Evolutionary conservation across 2,329 filamentous ascomycete genomes (phyloP), one percentile per base, ranked within the genome.

Genomic region (Paecilomyces dactylethromorphus): DNA sequence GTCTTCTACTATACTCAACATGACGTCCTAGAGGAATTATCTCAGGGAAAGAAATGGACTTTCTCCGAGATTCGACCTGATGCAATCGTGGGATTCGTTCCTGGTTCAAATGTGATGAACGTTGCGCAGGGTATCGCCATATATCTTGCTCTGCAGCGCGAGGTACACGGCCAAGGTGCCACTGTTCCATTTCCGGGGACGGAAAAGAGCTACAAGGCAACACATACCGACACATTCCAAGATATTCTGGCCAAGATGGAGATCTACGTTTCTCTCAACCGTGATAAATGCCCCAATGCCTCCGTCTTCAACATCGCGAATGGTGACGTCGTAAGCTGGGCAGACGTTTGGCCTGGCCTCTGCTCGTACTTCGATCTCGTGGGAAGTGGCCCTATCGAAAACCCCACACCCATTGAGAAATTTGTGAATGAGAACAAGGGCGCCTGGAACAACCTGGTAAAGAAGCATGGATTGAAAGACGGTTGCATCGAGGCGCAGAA

Each of bases 31-130:
- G 49, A 49, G 3, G 32, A 58, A 31, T 58, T 62, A 11, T 69
- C 62, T 49, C 63, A 63, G 51, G 62, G 56, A 22, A 64, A 62
- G 58, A 64, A 31, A 26, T 74, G 61, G 72, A 69, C 63, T n/a
- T 71, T 66, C 51, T 64, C 68, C 0, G 72, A 73, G 39, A 69
- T 74, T 45, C 65, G 67, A 15, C 67, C 67, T 1, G 66, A 69
- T 22, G 65, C 56, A 0, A 69, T 71, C 33, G 60, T 70, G 2
- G 68, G 68, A 1, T 71, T 70, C 51, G 63, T 60, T 1, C 67
- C 68, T 2, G 58, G 58, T 0, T 56, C 26, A 0, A 69, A 69
- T 50, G 60, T 58, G 2, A 68, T 68, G 65, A 65, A 67, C 39
- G 56, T 68, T 13, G 66, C 62, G 3, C 53, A 65, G 31, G 64